Base-by-base conservation (phyloP, 352 stramenopile genomes). In the Pythium grandisporangium region DNA sequence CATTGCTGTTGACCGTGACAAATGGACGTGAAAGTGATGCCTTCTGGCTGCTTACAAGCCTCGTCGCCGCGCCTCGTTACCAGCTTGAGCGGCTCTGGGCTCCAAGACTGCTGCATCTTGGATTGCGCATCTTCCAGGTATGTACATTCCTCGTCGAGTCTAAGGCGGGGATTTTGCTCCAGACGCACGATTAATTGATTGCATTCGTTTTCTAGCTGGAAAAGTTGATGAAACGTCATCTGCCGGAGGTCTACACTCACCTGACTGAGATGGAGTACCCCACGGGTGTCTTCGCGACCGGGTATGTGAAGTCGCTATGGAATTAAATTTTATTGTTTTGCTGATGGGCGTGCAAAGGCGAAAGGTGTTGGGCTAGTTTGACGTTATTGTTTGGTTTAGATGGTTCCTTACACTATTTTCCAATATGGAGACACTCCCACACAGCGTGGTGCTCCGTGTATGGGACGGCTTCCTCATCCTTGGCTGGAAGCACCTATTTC, bases 351-450 rank as follows among this genome's bases (percentile, higher is more conserved):
- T n/a, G n/a, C n/a, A n/a, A n/a, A n/a, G n/a, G n/a, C n/a, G n/a
- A n/a, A n/a, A n/a, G n/a, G n/a, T n/a, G n/a, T n/a, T n/a, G n/a
- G n/a, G n/a, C n/a, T n/a, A n/a, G n/a, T n/a, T n/a, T n/a, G n/a
- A n/a, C n/a, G n/a, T n/a, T n/a, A n/a, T n/a, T 27, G 14, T 23
- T 44, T 16, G 43, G 2, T 14, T 10, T 48, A 89, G 72, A 26
- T 89, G 76, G 76, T 84, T 89, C 58, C 81, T 89, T 70, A 86
- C 76, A 21, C 65, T 89, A 13, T 86, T 86, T 33, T 70, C 63
- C 25, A 89, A 74, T 46, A 81, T 85, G 69, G 75, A 89, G 26
- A 65, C 64, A 13, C 59, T 89, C 3, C 66, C 63, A 12, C 73
- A 77, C 45, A 68, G 81, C 26, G 56, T 72, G 26, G 51, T 71